Evolutionary conservation across 257 asterid genomes (phyloP).

Genomic region (Jaltomata sinuosa): DNA sequence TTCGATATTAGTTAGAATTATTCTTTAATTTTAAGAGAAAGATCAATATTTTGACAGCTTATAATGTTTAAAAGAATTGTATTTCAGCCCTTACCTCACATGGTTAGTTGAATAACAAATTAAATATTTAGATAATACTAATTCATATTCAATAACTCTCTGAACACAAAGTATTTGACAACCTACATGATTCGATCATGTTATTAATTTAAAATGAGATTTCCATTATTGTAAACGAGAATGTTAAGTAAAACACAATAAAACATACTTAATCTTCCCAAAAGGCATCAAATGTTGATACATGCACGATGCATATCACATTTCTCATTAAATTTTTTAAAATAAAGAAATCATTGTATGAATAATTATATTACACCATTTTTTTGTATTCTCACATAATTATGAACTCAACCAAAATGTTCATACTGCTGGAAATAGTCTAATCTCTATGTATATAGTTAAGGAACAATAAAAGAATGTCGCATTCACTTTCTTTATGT

Average conservation of each 20-base stretch:
- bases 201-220: background rate
- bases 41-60: background rate
- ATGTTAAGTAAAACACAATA: background rate
- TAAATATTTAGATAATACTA: background rate
- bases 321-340: background rate
- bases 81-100: background rate
- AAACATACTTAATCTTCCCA: background rate
- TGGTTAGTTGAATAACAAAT: background rate
- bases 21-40: background rate
- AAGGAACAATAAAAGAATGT: too few species aligned
- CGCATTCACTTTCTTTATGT: background rate
- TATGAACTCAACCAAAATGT: background rate
- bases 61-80: background rate
- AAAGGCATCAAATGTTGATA: background rate
- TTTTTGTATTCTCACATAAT: background rate
- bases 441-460: too few species aligned
- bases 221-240: background rate
- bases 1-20: background rate
- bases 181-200: background rate
- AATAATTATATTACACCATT: background rate
- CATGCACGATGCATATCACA: background rate
- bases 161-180: background rate
- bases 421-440: background rate
- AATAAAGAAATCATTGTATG: background rate
- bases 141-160: background rate